Percentiles rank a stretch among this genome's conserved stretches.
phyloP scores from a whole-genome alignment of 179 eudicot species.

The Silene vulgaris region DNA sequence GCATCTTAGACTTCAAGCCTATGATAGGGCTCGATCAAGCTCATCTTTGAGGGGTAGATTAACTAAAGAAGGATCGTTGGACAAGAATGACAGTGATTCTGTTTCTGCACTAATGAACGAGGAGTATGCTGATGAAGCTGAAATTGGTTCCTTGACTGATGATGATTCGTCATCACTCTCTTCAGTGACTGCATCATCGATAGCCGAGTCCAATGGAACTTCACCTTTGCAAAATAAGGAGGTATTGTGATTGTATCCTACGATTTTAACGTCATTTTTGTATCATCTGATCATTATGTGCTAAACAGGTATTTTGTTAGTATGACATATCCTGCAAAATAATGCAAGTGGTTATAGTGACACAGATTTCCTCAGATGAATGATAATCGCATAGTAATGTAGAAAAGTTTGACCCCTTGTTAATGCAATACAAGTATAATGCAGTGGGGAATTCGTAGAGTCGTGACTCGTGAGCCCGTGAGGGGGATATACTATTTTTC shows the following conservation, averaged over 20 bases:
- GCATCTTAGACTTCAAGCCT: constrained; percentile 49
- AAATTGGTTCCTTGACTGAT: constrained; percentile 58
- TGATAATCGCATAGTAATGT: neutral
- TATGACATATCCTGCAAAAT: neutral
- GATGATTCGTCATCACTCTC: constrained; percentile 81
- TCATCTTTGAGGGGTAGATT: constrained; percentile 48
- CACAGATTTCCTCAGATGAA: neutral
- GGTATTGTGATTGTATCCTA: constrained; percentile 35
- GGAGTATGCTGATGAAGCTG: constrained; percentile 87
- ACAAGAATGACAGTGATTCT: constrained; percentile 51
- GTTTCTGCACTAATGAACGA: constrained; percentile 63
- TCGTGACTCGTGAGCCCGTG: neutral
- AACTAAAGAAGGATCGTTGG: constrained; percentile 50
- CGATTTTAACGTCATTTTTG: constrained; percentile 1
- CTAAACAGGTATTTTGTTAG: neutral
- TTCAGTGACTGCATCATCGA: constrained; percentile 53
- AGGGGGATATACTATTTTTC: too few species aligned
- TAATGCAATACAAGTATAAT: too few species aligned
- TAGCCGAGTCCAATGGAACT: constrained; percentile 43
- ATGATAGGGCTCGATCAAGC: constrained; percentile 46
- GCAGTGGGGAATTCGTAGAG: neutral
- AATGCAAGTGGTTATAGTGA: neutral
- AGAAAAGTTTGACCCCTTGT: neutral
- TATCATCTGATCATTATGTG: neutral
- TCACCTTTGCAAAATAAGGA: constrained; percentile 40